Evolutionary conservation across 345 rosid species (phyloP).

Genomic region (Melaleuca alternifolia): DNA sequence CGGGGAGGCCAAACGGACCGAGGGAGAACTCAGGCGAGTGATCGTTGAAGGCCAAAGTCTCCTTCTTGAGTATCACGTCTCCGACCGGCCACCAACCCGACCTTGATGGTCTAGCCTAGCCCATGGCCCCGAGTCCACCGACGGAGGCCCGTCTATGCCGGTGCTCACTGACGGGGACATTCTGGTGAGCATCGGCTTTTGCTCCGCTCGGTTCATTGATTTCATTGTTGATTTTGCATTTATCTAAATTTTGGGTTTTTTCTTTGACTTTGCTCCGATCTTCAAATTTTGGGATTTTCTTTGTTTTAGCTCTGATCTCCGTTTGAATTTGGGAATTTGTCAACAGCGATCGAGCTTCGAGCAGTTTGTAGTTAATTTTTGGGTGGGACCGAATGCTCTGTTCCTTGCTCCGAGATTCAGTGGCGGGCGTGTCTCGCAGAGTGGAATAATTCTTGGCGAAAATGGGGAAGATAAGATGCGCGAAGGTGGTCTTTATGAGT

Average conservation of each 20-base stretch:
- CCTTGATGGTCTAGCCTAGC: background rate
- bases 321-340: background rate
- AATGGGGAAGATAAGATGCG: background rate
- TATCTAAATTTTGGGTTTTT: background rate
- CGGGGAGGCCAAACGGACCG: constrained; percentile 35
- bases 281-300: background rate
- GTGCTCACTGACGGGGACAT: constrained; percentile 57
- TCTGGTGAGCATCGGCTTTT: constrained; percentile 32
- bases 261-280: background rate
- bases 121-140: constrained; percentile 25
- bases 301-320: background rate
- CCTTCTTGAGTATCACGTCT: constrained; percentile 13
- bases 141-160: constrained; percentile 21
- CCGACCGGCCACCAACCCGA: constrained; percentile 16
- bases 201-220: background rate
- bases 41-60: constrained; percentile 2
- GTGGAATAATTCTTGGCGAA: background rate
- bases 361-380: background rate
- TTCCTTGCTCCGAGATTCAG: background rate
- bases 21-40: constrained; percentile 3
- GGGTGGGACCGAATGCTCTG: background rate
- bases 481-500: background rate
- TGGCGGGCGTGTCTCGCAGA: background rate
- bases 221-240: background rate
- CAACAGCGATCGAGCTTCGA: background rate